Evolutionary conservation across 164 flowering plant genomes (phyloP), one percentile per base, ranked within the genome.

Genomic region (Euptelea pleiosperma): DNA sequence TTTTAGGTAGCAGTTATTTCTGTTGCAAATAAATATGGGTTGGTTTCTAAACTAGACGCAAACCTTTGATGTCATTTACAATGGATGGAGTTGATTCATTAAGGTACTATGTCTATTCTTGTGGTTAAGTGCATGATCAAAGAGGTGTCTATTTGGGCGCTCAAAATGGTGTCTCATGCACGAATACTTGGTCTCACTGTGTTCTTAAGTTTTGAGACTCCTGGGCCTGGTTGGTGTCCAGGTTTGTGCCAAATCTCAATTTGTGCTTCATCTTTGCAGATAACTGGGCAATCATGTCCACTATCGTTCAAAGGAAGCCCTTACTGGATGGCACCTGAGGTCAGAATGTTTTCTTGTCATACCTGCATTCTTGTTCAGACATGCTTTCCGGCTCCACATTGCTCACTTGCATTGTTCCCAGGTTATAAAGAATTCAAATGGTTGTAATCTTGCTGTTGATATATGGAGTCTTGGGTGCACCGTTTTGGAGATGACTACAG

Each of bases 301-400:
- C 67, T 86, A 43, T 86, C 93, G 36, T 81, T 85, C 68, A 81
- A 84, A 68, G 97, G 92, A 57, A 87, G 89, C 66, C 97, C 97
- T 26, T 85, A 90, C 69, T 90, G 95, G 97, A 87, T 87, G 95
- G 97, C 97, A 40, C 97, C 97, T 67, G 97, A 90, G 97, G 97
- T 90, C 15, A 40, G 73, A 33, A 33, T 35, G 21, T 55, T 50
- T 58, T 52, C 19, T 55, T 22, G 10, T 37, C 21, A 6, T 15
- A 16, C 34, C n/a, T 47, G 28, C 45, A 31, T n/a, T n/a, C n/a
- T n/a, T n/a, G n/a, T n/a, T n/a, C n/a, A n/a, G n/a, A n/a, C n/a
- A 42, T 2, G 7, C 4, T 18, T 45, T 63, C 26, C 19, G 0
- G 12, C 16, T 26, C 12, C n/a, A n/a, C n/a, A 36, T 22, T 43